Conservation (phyloP, 2,329 filamentous ascomycete genomes). For the Aspergillus sojae region DNA sequence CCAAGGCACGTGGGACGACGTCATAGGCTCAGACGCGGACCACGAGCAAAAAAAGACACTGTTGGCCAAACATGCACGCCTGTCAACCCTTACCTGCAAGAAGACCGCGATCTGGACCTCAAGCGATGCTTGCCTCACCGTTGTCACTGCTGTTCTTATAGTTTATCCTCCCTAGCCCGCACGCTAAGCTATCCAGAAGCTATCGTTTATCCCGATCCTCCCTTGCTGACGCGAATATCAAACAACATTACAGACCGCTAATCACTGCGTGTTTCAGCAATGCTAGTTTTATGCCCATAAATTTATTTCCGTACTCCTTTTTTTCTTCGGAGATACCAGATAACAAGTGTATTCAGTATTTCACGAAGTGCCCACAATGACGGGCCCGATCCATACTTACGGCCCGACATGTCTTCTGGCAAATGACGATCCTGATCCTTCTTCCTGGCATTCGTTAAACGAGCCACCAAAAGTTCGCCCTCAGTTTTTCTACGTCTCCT, state of each 20-base stretch:
- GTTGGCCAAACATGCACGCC: conserved; percentile 1
- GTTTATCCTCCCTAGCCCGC: conserved; percentile 3
- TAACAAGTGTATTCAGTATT: background rate
- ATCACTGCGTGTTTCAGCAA: background rate
- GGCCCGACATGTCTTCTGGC: conserved; percentile 59
- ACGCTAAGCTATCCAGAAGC: conserved; percentile 3
- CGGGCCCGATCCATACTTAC: conserved; percentile 58
- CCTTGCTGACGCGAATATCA: conserved; percentile 1
- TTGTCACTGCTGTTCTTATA: conserved; percentile 9
- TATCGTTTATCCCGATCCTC: background rate
- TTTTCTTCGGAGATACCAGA: background rate
- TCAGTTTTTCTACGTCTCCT: conserved; percentile 84
- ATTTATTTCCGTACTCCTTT: background rate
- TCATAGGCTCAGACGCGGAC: conserved; percentile 31
- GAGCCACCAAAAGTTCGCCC: conserved; percentile 62
- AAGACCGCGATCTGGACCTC: background rate
- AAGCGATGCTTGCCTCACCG: background rate
- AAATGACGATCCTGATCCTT: conserved; percentile 38
- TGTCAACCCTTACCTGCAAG: background rate
- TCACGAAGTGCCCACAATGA: conserved; percentile 32
- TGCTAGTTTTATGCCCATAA: background rate
- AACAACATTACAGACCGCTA: background rate
- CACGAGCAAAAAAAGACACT: conserved; percentile 11
- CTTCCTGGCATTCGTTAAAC: conserved; percentile 38
- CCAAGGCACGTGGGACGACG: conserved; percentile 38